A percentile compares a stretch with the other conserved stretches of the same genome.
Evolutionary conservation across 164 flowering plant genomes (phyloP).

Genomic region (Berberis thunbergii): DNA sequence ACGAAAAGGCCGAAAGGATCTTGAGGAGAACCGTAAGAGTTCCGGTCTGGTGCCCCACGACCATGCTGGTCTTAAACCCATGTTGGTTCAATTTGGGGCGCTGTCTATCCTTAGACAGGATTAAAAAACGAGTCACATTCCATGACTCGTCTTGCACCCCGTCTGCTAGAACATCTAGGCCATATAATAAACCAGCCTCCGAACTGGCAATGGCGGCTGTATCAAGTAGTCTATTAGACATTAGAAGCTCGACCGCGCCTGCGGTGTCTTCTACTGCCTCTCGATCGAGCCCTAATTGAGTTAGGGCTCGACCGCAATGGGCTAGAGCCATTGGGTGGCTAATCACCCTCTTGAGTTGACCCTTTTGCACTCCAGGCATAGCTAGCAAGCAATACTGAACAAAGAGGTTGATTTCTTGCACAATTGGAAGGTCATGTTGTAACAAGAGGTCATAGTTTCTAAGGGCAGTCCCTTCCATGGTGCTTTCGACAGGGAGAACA

Average conservation of each 20-base stretch:
- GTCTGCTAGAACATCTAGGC: slow-evolving; percentile 21
- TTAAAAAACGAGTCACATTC: slow-evolving; percentile 26
- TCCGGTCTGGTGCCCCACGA: slow-evolving; percentile 13
- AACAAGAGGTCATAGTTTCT: slow-evolving; percentile 22
- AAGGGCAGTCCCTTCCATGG: slow-evolving; percentile 20
- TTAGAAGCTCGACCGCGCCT: slow-evolving; percentile 26
- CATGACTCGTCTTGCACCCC: slow-evolving; percentile 29
- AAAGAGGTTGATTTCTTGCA: slow-evolving; percentile 19
- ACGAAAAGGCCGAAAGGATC: slow-evolving; percentile 20
- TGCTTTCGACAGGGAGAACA: slow-evolving; percentile 22
- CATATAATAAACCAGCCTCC: slow-evolving; percentile 17
- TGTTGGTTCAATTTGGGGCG: background rate
- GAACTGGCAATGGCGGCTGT: slow-evolving; percentile 29
- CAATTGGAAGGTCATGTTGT: slow-evolving; percentile 10
- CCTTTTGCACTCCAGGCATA: slow-evolving; percentile 21
- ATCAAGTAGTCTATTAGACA: slow-evolving; percentile 14
- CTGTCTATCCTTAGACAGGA: slow-evolving; percentile 9
- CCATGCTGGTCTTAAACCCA: slow-evolving; percentile 20
- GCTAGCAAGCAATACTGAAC: slow-evolving; percentile 25
- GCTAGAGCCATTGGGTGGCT: slow-evolving; percentile 28
- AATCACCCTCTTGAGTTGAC: slow-evolving; percentile 18
- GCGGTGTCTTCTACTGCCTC: slow-evolving; percentile 26
- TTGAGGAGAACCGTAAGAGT: slow-evolving; percentile 8
- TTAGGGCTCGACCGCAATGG: slow-evolving; percentile 18
- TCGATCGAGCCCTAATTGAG: slow-evolving; percentile 17